Conservation (phyloP, 176 grass and related monocot species). For the Musa schizocarpa region DNA sequence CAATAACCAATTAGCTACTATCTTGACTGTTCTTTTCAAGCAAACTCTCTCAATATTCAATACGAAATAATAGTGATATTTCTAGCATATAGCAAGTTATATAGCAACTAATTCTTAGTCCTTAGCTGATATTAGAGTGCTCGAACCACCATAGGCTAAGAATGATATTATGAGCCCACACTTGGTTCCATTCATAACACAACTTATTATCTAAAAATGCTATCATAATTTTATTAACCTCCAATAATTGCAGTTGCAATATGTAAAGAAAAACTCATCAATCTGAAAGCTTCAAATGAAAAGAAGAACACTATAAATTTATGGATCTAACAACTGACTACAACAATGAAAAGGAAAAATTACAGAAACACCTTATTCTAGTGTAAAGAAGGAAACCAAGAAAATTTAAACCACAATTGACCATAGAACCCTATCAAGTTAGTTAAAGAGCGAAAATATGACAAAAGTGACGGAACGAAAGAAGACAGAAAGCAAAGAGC, state of each 20-base stretch:
- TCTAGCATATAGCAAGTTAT: not conserved
- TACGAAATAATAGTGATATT: not conserved
- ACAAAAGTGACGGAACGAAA: not conserved
- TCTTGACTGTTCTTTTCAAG: not conserved
- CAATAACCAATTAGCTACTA: not conserved
- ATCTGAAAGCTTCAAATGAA: not conserved
- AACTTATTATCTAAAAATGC: not conserved
- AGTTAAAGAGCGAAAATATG: not conserved
- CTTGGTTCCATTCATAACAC: not conserved
- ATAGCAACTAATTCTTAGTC: too few species aligned
- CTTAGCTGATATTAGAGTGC: too few species aligned
- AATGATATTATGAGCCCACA: not conserved
- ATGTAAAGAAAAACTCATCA: not conserved
- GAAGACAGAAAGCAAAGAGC: not conserved
- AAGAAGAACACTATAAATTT: not conserved
- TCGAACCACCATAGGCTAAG: too few species aligned
- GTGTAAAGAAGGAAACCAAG: not conserved
- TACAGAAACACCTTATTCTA: not conserved
- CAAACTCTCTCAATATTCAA: not conserved
- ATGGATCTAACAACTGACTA: not conserved
- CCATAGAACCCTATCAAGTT: not conserved
- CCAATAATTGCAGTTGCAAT: too few species aligned
- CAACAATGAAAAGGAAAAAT: not conserved
- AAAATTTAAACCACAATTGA: not conserved
- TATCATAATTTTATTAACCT: too few species aligned